Percentiles rank a stretch among this genome's conserved stretches.
Evolutionary conservation across 202 grass and related monocot species (phyloP).

Genomic region (Brachypodium distachyon): DNA sequence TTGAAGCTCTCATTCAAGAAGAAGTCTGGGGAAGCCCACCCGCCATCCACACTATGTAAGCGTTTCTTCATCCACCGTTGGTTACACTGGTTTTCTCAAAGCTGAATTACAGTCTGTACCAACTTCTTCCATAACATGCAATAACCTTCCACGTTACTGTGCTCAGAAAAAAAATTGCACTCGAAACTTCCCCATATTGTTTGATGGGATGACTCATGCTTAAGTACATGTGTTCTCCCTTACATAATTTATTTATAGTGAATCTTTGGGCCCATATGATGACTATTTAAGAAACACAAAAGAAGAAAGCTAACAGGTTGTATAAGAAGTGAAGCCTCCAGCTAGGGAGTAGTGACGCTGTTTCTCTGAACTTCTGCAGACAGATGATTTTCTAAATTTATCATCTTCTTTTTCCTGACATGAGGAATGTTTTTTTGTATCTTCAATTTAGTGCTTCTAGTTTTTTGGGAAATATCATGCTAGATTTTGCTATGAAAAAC

Average conservation of each 20-base stretch:
- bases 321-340: background rate
- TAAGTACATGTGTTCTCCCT: background rate
- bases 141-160: background rate
- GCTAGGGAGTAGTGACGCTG: background rate
- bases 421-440: background rate
- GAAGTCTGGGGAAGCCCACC: constrained; percentile 72
- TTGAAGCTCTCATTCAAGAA: constrained; percentile 90
- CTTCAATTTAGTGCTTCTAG: background rate
- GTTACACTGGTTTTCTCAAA: background rate
- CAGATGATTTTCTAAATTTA: background rate
- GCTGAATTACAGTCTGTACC: background rate
- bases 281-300: background rate
- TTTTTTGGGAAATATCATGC: no score
- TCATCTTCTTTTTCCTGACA: background rate
- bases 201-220: background rate
- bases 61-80: constrained; percentile 6
- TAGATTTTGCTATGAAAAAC: background rate
- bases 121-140: background rate
- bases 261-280: background rate
- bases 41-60: constrained; percentile 61
- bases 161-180: background rate
- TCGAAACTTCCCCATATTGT: background rate
- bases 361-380: constrained; percentile 3
- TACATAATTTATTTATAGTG: background rate
- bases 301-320: background rate